Conservation (phyloP, 1,284 basidiomycete species). For the Tilletia indica region DNA sequence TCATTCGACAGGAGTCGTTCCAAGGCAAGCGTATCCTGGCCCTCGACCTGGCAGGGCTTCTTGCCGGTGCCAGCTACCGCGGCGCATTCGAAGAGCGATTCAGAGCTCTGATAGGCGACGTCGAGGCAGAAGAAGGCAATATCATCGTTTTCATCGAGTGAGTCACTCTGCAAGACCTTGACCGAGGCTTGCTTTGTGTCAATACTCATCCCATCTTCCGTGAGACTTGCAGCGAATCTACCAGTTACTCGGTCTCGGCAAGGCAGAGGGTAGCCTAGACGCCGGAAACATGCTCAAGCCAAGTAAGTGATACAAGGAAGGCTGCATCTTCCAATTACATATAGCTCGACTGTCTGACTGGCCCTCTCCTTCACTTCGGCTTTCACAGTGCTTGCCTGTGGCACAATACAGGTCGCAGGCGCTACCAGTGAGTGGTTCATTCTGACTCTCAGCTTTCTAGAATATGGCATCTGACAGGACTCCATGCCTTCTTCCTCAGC, state of each 20-base stretch:
- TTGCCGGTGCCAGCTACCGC: constrained; percentile 82
- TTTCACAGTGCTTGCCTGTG: constrained; percentile 59
- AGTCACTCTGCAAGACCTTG: not conserved
- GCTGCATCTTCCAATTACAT: constrained; percentile 74
- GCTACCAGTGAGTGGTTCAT: constrained; percentile 22
- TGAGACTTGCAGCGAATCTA: constrained; percentile 64
- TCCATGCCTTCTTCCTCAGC: not conserved
- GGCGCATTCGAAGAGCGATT: constrained; percentile 91
- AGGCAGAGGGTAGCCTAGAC: constrained; percentile 85
- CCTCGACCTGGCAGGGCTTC: constrained; percentile 74
- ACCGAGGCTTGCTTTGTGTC: not conserved
- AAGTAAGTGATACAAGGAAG: constrained; percentile 32
- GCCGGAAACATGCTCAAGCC: constrained; percentile 57
- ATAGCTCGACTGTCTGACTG: constrained; percentile 60
- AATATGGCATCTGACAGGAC: too few species aligned
- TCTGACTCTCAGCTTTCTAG: too few species aligned
- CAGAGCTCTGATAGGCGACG: constrained; percentile 78
- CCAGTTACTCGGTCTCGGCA: constrained; percentile 79
- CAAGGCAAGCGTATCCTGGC: constrained; percentile 59
- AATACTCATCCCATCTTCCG: not conserved
- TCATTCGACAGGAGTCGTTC: constrained; percentile 52
- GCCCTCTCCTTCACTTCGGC: constrained; percentile 62
- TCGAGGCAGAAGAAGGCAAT: constrained; percentile 60
- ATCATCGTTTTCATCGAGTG: constrained; percentile 80
- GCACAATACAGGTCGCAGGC: constrained; percentile 29